Evolutionary conservation across 139 green algal species (phyloP).

Genomic region (Chloropicon primus): DNA sequence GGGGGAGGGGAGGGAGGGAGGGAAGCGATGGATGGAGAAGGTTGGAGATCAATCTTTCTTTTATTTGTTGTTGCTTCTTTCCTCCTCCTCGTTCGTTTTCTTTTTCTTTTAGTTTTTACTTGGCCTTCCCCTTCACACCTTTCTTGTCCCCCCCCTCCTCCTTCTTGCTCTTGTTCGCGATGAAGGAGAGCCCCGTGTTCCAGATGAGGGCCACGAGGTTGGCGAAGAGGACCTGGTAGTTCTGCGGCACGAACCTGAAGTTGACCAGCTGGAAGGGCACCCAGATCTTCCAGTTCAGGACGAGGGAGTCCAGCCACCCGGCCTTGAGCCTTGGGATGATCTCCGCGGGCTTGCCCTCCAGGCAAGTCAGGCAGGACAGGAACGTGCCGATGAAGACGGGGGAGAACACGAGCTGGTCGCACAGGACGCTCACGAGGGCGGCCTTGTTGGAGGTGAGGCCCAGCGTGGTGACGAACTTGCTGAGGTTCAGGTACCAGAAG

Average conservation of each 20-base stretch:
- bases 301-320: slow-evolving; percentile 41
- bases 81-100: too few species aligned
- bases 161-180: too few species aligned
- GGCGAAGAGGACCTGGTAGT: slow-evolving; percentile 33
- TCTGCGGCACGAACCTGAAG: slow-evolving; percentile 62
- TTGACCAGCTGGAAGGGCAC: slow-evolving; percentile 82
- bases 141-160: too few species aligned
- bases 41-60: too few species aligned
- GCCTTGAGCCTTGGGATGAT: slow-evolving; percentile 53
- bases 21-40: too few species aligned
- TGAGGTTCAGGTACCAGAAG: slow-evolving; percentile 65
- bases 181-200: slow-evolving; percentile 22
- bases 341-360: slow-evolving; percentile 43
- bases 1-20: too few species aligned
- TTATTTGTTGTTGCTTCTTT: too few species aligned
- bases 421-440: slow-evolving; percentile 28
- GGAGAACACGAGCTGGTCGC: slow-evolving; percentile 83
- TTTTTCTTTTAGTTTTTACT: not conserved
- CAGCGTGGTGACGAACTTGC: slow-evolving; percentile 33
- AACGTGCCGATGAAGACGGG: slow-evolving; percentile 74
- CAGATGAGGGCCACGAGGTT: slow-evolving; percentile 27
- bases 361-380: slow-evolving; percentile 38
- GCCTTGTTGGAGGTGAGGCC: slow-evolving; percentile 23
- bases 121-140: too few species aligned
- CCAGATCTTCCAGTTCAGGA: slow-evolving; percentile 83